Evolutionary conservation across 2,329 filamentous ascomycete species (phyloP), one percentile per base, ranked within the genome.

Genomic region (Nemania sp.): DNA sequence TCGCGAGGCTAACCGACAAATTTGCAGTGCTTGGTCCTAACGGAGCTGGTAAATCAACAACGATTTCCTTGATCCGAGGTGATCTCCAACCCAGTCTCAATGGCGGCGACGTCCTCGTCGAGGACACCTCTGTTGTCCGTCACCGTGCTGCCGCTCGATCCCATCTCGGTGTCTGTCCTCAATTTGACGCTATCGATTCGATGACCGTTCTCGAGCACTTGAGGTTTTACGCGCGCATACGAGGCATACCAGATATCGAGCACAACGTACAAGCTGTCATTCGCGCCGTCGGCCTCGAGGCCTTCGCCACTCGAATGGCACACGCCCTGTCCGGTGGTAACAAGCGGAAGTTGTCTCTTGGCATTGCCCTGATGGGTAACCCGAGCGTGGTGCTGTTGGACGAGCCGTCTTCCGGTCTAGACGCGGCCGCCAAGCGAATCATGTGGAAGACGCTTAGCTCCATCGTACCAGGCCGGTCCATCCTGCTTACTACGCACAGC

Each of bases 171-270:
- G 93, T 97, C 0, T 97, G 93, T 69, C 93, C 94, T 0, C 93
- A 92, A 74, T 89, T 90, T 67, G 90, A 92, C 71, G 93, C 93
- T 9, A 89, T 96, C 78, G 94, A 97, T 74, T 84, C 88, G 54
- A 93, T 97, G 91, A 96, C 92, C 0, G 92, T 96, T 0, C 78
- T 86, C 1, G 92, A 98, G 72, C 93, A 97, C 69, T 81, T 98
- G 2, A 79, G 83, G 51, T 97, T 97, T 78, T 98, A 97, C 73
- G 94, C 93, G 5, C 86, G 88, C 50, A 87, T 94, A 11, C 86
- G 93, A 12, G 93, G 94, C 37, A 88, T 97, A 9, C 75, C 83
- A 0, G 84, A 94, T 65, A 81, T 95, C 1, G 80, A 88, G 17
- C 84, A 91, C 74, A 96, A 97, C 67, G 91, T 97, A 1, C 78